Evolutionary conservation across 257 asterid species (phyloP).

Genomic region (Misopates orontium): DNA sequence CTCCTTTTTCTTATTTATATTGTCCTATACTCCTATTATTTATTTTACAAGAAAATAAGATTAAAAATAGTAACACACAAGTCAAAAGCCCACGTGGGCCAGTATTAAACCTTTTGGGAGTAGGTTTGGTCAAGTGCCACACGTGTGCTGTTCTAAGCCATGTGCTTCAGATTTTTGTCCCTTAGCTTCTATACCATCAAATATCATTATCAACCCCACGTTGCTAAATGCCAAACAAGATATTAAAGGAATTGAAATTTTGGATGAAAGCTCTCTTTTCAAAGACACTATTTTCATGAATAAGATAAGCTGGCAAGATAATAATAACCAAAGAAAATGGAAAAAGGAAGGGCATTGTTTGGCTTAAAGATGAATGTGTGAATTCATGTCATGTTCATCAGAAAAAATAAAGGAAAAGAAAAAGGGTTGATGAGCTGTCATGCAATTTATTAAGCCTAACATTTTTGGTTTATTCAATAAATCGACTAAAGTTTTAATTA

Average conservation of each 20-base stretch:
- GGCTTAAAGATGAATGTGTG: too few relatives aligned
- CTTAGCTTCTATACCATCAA: constrained; percentile 15
- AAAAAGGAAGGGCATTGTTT: too few relatives aligned
- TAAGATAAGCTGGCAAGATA: too few relatives aligned
- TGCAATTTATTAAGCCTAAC: too few relatives aligned
- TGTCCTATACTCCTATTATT: too few relatives aligned
- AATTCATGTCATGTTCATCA: too few relatives aligned
- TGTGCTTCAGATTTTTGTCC: constrained; percentile 48
- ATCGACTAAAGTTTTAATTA: too few relatives aligned
- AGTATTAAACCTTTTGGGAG: constrained; percentile 28
- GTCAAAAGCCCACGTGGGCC: constrained; percentile 40
- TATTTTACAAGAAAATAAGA: background rate
- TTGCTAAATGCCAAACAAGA: constrained; percentile 13
- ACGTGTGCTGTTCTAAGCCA: constrained; percentile 61
- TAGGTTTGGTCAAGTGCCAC: constrained; percentile 48
- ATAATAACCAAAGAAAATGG: too few relatives aligned
- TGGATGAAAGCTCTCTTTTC: background rate
- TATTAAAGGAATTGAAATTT: background rate
- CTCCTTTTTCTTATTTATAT: background rate
- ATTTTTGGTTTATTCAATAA: too few relatives aligned
- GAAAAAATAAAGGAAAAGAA: too few relatives aligned
- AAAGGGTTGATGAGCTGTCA: too few relatives aligned
- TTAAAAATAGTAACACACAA: background rate
- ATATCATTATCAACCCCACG: background rate
- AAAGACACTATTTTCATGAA: too few relatives aligned